Evolutionary conservation across 164 flowering plant genomes (phyloP), one percentile per base, ranked within the genome.

Genomic region (Vitis cinerea): DNA sequence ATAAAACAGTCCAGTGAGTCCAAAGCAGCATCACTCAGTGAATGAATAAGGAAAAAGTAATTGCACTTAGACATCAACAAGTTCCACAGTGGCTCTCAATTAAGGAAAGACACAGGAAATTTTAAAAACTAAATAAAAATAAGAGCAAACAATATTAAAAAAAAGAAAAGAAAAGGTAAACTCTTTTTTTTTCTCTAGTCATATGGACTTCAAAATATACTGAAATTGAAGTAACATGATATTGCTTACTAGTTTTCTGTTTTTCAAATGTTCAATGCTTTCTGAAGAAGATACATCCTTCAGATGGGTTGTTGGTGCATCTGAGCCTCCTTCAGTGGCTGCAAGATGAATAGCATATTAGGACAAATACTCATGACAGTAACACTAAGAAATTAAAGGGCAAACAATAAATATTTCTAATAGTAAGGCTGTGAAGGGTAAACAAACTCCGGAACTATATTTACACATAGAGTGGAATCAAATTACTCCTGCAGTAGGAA

Each of bases 221-320:
- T 60, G 2, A 66, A 71, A 31, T 9, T 47, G 17, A 71, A 72
- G 70, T 23, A 66, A 61, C 49, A 64, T 61, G 65, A 65, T 59
- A 73, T 53, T 78, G 83, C 85, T 82, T 54, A 83, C 87, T 71
- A 69, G 81, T 70, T 89, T 91, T 81, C 61, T 81, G 75, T 63
- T 79, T 71, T 81, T 84, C 55, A 54, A 67, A 65, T 52, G 16
- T 52, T 78, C 85, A 10, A 53, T 27, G 50, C 69, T 76, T 75
- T 78, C 91, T 52, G 86, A 55, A 31, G 75, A 59, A 62, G 81
- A 66, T 58, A 48, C 66, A 65, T 81, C 89, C 70, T 80, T 79
- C 65, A 47, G n/a, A 64, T 61, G 56, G 55, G 70, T 23, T 49
- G 72, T 47, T 60, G 75, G 79, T 27, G 71, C 29, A 17, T 78